Conservation (phyloP, 805 yeast species). For the Kuraishia molischiana region DNA sequence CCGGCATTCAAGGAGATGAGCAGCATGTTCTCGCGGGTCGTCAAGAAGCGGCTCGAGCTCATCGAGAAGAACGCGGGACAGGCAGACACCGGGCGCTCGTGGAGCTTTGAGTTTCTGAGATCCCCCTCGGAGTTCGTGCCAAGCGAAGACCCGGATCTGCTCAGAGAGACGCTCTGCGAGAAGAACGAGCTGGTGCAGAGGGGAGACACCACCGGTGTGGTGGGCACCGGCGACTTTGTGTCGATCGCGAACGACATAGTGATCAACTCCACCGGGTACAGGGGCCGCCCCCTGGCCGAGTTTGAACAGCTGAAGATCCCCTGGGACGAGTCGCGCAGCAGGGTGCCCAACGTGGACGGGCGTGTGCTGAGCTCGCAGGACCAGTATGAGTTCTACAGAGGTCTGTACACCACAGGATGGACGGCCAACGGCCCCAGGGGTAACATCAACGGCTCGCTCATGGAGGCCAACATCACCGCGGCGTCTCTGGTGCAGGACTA, state of each 20-base stretch:
- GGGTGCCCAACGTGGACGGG: conserved; percentile 36
- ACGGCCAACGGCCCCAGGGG: conserved; percentile 80
- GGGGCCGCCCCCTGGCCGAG: conserved; percentile 55
- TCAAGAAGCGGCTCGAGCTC: conserved; percentile 57
- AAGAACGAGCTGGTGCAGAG: conserved; percentile 34
- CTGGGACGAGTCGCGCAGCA: conserved; percentile 34
- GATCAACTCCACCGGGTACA: conserved; percentile 77
- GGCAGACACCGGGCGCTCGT: conserved; percentile 21
- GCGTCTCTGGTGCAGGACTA: conserved; percentile 53
- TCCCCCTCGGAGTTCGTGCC: conserved; percentile 49
- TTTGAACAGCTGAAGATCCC: conserved; percentile 38
- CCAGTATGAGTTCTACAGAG: conserved; percentile 18
- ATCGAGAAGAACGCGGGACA: conserved; percentile 36
- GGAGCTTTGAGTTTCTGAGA: conserved; percentile 64
- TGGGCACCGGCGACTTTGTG: conserved; percentile 23
- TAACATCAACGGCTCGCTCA: conserved; percentile 84
- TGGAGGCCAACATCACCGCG: conserved; percentile 71
- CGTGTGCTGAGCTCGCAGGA: conserved; percentile 21
- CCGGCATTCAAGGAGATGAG: conserved; percentile 18
- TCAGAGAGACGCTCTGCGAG: conserved; percentile 39
- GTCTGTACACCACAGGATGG: conserved; percentile 87
- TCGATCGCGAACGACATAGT: conserved; percentile 49
- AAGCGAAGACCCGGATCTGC: conserved; percentile 22
- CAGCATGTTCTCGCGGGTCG: conserved; percentile 35
- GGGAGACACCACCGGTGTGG: conserved; percentile 20